These are phyloP conservation scores for Staphylotrichum longicolle DNA, from an alignment of 495 filamentous ascomycete species.

Conservation along the genomic window DNA sequence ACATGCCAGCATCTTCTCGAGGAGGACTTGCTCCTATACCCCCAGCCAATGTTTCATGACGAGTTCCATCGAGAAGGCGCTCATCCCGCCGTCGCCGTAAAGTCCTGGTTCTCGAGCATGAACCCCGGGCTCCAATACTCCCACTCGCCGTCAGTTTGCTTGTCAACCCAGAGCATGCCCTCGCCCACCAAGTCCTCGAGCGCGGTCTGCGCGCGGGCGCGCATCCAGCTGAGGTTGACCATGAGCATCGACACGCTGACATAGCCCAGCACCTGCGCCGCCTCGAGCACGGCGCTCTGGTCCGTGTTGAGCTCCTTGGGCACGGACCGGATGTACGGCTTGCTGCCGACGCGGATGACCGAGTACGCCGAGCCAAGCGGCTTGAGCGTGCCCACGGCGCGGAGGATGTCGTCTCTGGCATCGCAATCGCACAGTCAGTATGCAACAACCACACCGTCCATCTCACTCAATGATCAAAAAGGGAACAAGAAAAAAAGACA, in stretches of 20 bases:
- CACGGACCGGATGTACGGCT: conserved; percentile 85
- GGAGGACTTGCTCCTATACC: too few relatives aligned
- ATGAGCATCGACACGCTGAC: conserved; percentile 90
- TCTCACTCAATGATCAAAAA: neutral
- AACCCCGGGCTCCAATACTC: conserved; percentile 93
- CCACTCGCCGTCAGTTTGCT: conserved; percentile 70
- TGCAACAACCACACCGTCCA: neutral
- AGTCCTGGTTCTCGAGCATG: conserved; percentile 37
- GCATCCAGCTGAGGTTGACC: conserved; percentile 84
- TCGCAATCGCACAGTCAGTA: neutral
- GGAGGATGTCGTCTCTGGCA: conserved; percentile 79
- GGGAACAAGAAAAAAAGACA: conserved; percentile 4
- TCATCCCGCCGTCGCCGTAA: conserved; percentile 14
- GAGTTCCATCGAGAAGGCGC: neutral
- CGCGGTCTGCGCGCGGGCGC: conserved; percentile 79
- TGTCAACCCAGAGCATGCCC: conserved; percentile 92
- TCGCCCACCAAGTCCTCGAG: conserved; percentile 89
- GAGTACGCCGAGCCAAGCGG: conserved; percentile 87
- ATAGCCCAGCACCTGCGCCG: conserved; percentile 78
- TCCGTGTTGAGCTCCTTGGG: conserved; percentile 97
- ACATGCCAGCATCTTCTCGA: too few relatives aligned
- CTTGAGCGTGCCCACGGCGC: conserved; percentile 81
- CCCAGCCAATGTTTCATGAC: too few relatives aligned
- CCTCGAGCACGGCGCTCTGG: conserved; percentile 88
- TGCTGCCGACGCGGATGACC: conserved; percentile 73